Base-by-base conservation (phyloP, 2,329 filamentous ascomycete genomes). In the Clonostachys rhizophaga region DNA sequence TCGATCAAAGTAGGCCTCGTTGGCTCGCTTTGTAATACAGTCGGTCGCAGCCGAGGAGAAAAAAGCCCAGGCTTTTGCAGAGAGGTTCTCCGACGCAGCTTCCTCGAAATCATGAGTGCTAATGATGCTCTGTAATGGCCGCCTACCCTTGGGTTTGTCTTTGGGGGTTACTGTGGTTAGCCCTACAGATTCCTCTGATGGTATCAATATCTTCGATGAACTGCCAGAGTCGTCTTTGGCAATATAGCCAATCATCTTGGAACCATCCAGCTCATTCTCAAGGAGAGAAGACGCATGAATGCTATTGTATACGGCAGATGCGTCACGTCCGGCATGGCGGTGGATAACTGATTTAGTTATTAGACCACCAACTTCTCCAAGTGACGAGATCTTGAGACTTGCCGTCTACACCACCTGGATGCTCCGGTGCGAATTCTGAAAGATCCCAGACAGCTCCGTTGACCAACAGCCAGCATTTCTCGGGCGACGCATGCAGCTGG, bases 381-480 rank as follows among this genome's bases (percentile, higher is more conserved):
- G 9, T 5, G 6, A 30, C 9, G 8, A 9, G 9, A 30, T 30
- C 8, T 30, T 33, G 34, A 34, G 11, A 42, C 36, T 24, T 40
- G 47, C 45, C 48, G 20, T 6, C 40, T 35, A 40, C 43, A 16
- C 67, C 66, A 17, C 66, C 67, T 2, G 65, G 65, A 40, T 68
- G 66, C n/a, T 60, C 52, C 5, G 55, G 54, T 10, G 81, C 71
- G 59, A 89, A 88, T 14, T 79, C 72, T 20, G 80, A 84, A 41
- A 89, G 66, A 61, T 88, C 82, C 70, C 83, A 87, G 44, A 87
- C 81, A 52, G 75, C 70, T 45, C 75, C 75, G 57, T 87, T 75
- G 39, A 87, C 75, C 34, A 86, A 81, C 51, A 87, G 75, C 84
- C 84, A 88, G 57, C 78, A 72, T 55, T 81, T 73, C 35, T 71